Evolutionary conservation across 2,329 filamentous ascomycete species (phyloP).

Genomic region (Fusarium citri): DNA sequence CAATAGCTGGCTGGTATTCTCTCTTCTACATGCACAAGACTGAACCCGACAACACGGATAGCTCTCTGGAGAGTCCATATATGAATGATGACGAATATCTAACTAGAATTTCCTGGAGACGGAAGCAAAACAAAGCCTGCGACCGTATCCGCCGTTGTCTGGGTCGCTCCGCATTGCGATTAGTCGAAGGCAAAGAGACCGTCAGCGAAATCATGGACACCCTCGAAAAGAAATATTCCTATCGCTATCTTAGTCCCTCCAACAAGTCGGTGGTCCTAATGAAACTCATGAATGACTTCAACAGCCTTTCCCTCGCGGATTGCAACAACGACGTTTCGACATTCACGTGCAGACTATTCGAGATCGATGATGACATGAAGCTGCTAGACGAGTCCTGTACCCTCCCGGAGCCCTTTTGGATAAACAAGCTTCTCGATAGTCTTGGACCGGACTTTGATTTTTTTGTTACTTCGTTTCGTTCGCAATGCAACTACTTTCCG

Average conservation of each 20-base stretch:
- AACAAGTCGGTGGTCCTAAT: background rate
- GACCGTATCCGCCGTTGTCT: too few species aligned
- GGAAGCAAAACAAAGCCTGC: too few species aligned
- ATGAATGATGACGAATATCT: too few species aligned
- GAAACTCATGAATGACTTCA: rapidly evolving
- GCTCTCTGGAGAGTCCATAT: rapidly evolving
- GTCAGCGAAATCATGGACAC: background rate
- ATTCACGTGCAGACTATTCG: background rate
- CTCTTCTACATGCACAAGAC: too few species aligned
- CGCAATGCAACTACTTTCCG: background rate
- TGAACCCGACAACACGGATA: too few species aligned
- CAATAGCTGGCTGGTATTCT: background rate
- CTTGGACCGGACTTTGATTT: background rate
- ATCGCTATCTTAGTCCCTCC: background rate
- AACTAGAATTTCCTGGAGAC: too few species aligned
- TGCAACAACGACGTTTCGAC: background rate
- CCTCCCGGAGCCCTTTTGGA: background rate
- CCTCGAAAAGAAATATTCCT: background rate
- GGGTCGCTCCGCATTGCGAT: too few species aligned
- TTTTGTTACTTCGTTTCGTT: background rate
- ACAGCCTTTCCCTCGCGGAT: rapidly evolving
- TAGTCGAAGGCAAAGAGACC: background rate
- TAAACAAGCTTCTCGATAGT: background rate
- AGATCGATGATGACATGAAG: background rate
- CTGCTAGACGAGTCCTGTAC: background rate